Evolutionary conservation across 805 yeast species (phyloP).

Genomic region (Kluyveromyces aestuarii): DNA sequence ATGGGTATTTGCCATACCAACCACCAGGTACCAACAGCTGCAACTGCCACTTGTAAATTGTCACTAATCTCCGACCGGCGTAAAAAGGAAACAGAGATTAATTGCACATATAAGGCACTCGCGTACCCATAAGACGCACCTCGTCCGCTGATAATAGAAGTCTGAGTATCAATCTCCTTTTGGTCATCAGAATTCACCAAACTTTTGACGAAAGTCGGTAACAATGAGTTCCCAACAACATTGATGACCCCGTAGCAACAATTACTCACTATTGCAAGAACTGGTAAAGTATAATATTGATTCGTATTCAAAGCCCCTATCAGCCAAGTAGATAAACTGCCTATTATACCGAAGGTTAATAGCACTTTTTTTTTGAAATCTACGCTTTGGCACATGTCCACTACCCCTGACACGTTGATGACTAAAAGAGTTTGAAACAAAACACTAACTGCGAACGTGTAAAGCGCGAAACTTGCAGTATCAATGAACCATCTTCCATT

Average conservation of each 20-base stretch:
- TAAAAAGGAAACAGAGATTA: conserved; percentile 45
- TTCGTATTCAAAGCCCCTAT: conserved; percentile 29
- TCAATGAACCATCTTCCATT: conserved; percentile 46
- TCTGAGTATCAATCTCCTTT: conserved; percentile 28
- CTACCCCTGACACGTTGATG: conserved; percentile 69
- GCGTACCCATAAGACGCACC: conserved; percentile 67
- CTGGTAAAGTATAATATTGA: conserved; percentile 30
- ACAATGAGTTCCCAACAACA: conserved; percentile 68
- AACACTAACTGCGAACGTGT: conserved; percentile 66
- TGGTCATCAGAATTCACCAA: conserved; percentile 14
- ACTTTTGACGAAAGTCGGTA: conserved; percentile 51
- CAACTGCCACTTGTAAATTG: conserved; percentile 46
- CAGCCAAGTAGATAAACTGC: conserved; percentile 44
- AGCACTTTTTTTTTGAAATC: conserved; percentile 48
- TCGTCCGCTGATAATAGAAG: conserved; percentile 50
- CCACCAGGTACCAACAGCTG: conserved; percentile 74
- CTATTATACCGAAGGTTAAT: conserved; percentile 47
- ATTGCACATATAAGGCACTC: conserved; percentile 60
- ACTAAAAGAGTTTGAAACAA: conserved; percentile 63
- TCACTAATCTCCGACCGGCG: conserved; percentile 18
- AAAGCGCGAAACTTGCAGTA: conserved; percentile 64
- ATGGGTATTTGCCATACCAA: conserved; percentile 59
- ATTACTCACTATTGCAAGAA: conserved; percentile 54
- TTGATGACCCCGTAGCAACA: conserved; percentile 69
- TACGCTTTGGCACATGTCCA: conserved; percentile 36